These are phyloP conservation scores for Pseudogymnoascus sp. DNA, from an alignment of 2,329 filamentous ascomycete species.

Conservation along the genomic window DNA sequence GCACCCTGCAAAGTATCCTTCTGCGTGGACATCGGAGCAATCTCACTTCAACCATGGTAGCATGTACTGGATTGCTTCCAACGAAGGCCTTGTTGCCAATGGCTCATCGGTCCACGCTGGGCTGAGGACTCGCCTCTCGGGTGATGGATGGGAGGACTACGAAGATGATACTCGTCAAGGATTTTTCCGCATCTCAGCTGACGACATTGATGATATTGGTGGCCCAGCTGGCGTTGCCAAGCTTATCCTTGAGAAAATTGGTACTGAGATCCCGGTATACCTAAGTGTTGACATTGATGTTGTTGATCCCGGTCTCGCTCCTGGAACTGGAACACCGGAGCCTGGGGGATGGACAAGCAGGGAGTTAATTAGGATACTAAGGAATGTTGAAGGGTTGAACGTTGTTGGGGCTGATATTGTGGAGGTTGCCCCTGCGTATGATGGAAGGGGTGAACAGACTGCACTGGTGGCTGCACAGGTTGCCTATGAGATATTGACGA, in stretches of 20 bases:
- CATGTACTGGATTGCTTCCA: slow-evolving; percentile 84
- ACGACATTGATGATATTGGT: slow-evolving; percentile 82
- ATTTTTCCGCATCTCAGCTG: slow-evolving; percentile 72
- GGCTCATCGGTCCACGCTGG: slow-evolving; percentile 73
- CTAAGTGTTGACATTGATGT: slow-evolving; percentile 77
- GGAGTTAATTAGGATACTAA: slow-evolving; percentile 75
- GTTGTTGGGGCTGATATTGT: slow-evolving; percentile 86
- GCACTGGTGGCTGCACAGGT: slow-evolving; percentile 78
- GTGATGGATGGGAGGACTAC: slow-evolving; percentile 58
- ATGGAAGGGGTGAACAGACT: slow-evolving; percentile 72
- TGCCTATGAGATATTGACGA: slow-evolving; percentile 77
- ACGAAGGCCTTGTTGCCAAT: slow-evolving; percentile 73
- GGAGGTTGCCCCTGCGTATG: slow-evolving; percentile 80
- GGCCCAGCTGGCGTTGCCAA: slow-evolving; percentile 59
- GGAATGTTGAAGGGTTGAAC: slow-evolving; percentile 76
- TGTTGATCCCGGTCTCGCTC: slow-evolving; percentile 61
- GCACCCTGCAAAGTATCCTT: slow-evolving; percentile 60
- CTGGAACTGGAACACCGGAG: slow-evolving; percentile 82
- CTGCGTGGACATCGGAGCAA: slow-evolving; percentile 64
- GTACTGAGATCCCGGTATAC: slow-evolving; percentile 71
- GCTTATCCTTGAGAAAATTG: slow-evolving; percentile 63
- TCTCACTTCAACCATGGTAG: slow-evolving; percentile 78
- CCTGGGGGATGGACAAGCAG: slow-evolving; percentile 86
- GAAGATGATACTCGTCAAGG: slow-evolving; percentile 67
- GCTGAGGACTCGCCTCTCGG: slow-evolving; percentile 67